phyloP scores from a whole-genome alignment of 2,329 filamentous ascomycete genomes.

The Davidsoniella neocaledoniae region DNA sequence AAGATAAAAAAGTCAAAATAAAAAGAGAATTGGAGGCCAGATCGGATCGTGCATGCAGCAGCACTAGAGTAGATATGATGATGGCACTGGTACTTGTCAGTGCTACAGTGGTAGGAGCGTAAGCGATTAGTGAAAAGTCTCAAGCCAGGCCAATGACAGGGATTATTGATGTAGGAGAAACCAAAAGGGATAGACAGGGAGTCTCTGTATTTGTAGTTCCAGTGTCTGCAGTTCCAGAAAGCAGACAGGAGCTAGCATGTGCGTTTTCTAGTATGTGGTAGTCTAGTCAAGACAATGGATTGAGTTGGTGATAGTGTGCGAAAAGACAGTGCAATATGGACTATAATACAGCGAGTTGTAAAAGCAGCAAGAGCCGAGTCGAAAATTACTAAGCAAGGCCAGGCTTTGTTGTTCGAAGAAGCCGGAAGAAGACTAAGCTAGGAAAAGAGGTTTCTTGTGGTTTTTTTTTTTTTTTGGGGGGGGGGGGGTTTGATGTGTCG shows the following conservation, averaged over 20 bases:
- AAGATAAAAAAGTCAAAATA: too few species aligned
- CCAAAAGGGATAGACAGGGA: not conserved
- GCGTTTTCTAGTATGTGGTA: too few species aligned
- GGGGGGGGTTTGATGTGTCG: too few species aligned
- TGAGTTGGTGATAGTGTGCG: not conserved
- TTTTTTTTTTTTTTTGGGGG: too few species aligned
- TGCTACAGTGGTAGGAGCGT: constrained; percentile 1
- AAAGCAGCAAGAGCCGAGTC: not conserved
- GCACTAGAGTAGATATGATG: not conserved
- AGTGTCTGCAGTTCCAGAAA: not conserved
- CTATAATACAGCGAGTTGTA: not conserved
- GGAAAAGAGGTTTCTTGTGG: too few species aligned
- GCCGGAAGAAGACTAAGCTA: too few species aligned
- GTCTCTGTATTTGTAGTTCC: too few species aligned
- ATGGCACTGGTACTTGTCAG: not conserved
- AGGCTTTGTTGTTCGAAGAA: too few species aligned
- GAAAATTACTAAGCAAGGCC: not conserved
- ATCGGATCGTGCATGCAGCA: too few species aligned
- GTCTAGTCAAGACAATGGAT: not conserved
- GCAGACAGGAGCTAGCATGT: too few species aligned
- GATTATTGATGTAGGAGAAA: not conserved
- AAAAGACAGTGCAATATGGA: not conserved
- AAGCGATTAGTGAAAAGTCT: not conserved
- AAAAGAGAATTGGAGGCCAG: too few species aligned
- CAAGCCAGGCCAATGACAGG: not conserved